These are phyloP conservation scores for Fusarium nurragi DNA, from an alignment of 2,329 filamentous ascomycete species.

Conservation along the genomic window DNA sequence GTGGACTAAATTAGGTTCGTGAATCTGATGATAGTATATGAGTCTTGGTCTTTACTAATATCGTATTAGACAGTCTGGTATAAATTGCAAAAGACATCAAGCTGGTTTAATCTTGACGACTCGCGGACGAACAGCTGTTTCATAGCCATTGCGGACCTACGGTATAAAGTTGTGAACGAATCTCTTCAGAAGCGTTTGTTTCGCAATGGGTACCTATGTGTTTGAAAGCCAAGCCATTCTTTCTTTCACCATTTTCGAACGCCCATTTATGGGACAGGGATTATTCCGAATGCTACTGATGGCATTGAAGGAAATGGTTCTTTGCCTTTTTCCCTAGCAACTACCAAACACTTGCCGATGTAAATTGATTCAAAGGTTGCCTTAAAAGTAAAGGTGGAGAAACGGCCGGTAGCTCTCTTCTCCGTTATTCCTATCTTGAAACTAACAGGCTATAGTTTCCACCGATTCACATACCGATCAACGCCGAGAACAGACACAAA, in stretches of 20 bases:
- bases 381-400: neutral
- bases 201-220: neutral
- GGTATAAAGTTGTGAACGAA: neutral
- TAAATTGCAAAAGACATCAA: neutral
- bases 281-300: neutral
- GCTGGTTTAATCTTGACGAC: neutral
- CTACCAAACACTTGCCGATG: no score
- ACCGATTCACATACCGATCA: neutral
- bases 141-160: neutral
- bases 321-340: neutral
- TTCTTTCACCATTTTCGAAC: neutral
- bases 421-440: neutral
- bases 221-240: neutral
- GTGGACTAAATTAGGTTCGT: no score
- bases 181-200: neutral
- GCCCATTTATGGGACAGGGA: neutral
- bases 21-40: neutral
- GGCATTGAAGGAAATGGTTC: neutral
- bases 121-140: neutral
- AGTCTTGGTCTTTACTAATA: neutral
- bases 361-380: accelerated
- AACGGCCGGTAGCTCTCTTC: neutral
- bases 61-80: neutral
- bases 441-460: slow-evolving; percentile 4
- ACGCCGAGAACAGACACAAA: neutral